Percentiles rank a stretch among this genome's conserved stretches.
These are phyloP conservation scores for Hyaloscypha hepaticicola DNA, from an alignment of 495 filamentous ascomycete genomes.

Conservation along the genomic window DNA sequence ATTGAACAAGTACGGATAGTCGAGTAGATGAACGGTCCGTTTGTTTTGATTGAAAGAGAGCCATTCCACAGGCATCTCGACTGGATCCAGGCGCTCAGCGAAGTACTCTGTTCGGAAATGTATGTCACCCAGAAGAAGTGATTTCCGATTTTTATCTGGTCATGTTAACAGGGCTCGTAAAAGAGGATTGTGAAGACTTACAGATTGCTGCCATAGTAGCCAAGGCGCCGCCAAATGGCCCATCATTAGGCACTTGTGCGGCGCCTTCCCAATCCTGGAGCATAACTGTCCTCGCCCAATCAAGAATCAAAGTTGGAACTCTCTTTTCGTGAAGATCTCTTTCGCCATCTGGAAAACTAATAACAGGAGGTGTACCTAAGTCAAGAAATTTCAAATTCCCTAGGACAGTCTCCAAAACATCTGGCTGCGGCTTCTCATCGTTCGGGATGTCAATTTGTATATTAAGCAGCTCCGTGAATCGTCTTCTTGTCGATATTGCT, in stretches of 20 bases:
- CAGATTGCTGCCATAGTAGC: slow-evolving; percentile 73
- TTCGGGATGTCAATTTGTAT: slow-evolving; percentile 12
- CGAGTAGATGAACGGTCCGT: slow-evolving; percentile 71
- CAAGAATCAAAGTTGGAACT: slow-evolving; percentile 59
- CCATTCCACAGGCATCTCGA: slow-evolving; percentile 77
- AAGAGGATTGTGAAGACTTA: slow-evolving; percentile 36
- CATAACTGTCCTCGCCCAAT: slow-evolving; percentile 76
- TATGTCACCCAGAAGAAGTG: slow-evolving; percentile 60
- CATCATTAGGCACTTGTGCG: slow-evolving; percentile 62
- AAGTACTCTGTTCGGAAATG: slow-evolving; percentile 76
- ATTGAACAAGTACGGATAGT: slow-evolving; percentile 79
- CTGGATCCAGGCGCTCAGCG: slow-evolving; percentile 71
- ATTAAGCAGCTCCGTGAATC: slow-evolving; percentile 45
- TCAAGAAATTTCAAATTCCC: slow-evolving; percentile 47
- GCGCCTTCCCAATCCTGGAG: slow-evolving; percentile 76
- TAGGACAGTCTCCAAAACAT: slow-evolving; percentile 47
- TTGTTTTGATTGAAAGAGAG: slow-evolving; percentile 54
- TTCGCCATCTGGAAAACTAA: slow-evolving; percentile 48
- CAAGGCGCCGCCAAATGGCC: slow-evolving; percentile 69
- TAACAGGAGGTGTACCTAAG: slow-evolving; percentile 37
- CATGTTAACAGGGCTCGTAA: background rate
- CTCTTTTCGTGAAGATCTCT: slow-evolving; percentile 49
- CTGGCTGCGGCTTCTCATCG: slow-evolving; percentile 37
- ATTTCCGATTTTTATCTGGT: slow-evolving; percentile 47
- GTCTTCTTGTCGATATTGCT: slow-evolving; percentile 47